Conservation (phyloP, 495 filamentous ascomycete genomes). For the Margaritispora aquatica region DNA sequence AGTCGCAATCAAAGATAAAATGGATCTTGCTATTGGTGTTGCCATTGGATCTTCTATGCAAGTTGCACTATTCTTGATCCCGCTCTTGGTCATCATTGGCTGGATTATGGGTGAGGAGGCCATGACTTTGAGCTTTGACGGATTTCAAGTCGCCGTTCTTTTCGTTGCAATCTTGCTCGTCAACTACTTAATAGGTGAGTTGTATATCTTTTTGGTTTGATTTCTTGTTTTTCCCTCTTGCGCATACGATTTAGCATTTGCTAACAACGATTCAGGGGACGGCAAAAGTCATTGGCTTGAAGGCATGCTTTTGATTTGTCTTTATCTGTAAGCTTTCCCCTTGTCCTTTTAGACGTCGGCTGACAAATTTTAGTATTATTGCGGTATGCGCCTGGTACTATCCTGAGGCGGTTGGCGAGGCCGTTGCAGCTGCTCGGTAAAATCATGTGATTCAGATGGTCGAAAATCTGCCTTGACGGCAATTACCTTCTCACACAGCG, state of each 20-base stretch:
- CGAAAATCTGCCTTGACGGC: too few species aligned
- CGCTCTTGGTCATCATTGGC: conserved; percentile 70
- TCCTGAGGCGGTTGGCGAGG: background rate
- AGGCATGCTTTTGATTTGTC: conserved; percentile 64
- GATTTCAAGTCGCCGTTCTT: conserved; percentile 72
- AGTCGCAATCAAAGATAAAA: conserved; percentile 83
- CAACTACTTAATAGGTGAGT: conserved; percentile 69
- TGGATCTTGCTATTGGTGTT: conserved; percentile 82
- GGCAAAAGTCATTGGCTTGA: conserved; percentile 57
- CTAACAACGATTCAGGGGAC: too few species aligned
- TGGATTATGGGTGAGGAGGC: conserved; percentile 65
- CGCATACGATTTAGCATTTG: too few species aligned
- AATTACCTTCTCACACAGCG: too few species aligned
- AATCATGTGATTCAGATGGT: background rate
- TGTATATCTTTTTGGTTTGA: too few species aligned
- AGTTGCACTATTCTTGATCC: conserved; percentile 74
- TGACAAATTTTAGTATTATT: conserved; percentile 9
- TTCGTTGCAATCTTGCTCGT: conserved; percentile 76
- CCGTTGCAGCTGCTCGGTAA: background rate
- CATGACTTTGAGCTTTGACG: conserved; percentile 76
- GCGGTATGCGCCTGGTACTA: conserved; percentile 22
- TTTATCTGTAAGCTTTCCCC: conserved; percentile 47
- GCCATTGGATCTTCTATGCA: conserved; percentile 84
- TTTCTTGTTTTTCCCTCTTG: too few species aligned
- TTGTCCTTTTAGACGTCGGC: background rate